These are phyloP conservation scores for Ganoderma sp. DNA, from an alignment of 1,284 basidiomycete genomes.

Conservation along the genomic window DNA sequence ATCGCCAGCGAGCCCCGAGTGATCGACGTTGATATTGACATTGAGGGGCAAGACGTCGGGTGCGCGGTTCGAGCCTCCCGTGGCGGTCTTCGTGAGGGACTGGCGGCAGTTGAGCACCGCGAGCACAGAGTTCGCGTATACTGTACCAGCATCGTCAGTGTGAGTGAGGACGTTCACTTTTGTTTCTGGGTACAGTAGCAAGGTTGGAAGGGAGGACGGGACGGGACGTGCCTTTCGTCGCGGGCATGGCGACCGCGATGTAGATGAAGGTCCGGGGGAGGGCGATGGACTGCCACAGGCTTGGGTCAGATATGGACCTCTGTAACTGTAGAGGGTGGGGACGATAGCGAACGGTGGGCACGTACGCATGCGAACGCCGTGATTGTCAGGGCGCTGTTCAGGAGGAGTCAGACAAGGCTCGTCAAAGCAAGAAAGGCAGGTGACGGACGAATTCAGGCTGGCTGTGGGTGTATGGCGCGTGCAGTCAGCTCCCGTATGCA, in stretches of 20 bases:
- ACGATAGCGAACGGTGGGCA: not conserved
- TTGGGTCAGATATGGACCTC: too few relatives aligned
- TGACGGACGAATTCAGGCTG: not conserved
- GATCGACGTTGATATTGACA: too few relatives aligned
- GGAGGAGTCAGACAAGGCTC: not conserved
- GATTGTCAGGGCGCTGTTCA: not conserved
- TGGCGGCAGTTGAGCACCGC: constrained; percentile 11
- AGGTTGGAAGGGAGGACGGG: not conserved
- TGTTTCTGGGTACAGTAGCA: too few relatives aligned
- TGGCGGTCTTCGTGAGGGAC: not conserved
- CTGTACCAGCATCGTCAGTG: not conserved
- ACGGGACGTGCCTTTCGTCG: constrained; percentile 2
- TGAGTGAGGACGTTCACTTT: not conserved
- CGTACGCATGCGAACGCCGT: constrained; percentile 1
- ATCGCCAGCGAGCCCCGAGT: too few relatives aligned
- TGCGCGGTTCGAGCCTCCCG: not conserved
- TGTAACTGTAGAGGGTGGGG: too few relatives aligned
- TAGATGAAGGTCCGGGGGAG: constrained; percentile 3
- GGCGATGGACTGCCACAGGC: not conserved
- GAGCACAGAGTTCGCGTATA: constrained; percentile 12
- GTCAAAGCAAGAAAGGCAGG: not conserved
- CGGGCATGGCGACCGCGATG: constrained; percentile 3
- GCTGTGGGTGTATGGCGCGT: not conserved
- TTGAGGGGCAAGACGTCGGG: too few relatives aligned
- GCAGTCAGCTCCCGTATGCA: not conserved